Conservation (phyloP, 108 stramenopile species). For the Cafeteria roenbergensis region DNA sequence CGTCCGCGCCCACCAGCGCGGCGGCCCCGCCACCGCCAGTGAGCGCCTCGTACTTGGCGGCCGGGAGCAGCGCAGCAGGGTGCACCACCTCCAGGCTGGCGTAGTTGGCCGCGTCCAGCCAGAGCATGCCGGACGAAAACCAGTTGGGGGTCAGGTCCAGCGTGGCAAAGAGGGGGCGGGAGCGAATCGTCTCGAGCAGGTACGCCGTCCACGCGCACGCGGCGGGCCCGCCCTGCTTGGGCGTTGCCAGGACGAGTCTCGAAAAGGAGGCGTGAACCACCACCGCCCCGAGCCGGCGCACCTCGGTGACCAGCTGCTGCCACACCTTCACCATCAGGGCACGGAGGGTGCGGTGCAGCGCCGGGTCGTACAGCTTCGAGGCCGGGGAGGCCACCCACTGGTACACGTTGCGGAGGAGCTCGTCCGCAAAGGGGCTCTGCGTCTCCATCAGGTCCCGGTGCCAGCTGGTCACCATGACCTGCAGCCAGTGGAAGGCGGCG, state of each 20-base stretch:
- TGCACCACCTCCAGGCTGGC: conserved; percentile 65
- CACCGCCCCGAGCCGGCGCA: conserved; percentile 80
- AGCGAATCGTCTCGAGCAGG: conserved; percentile 61
- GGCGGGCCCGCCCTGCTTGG: conserved; percentile 59
- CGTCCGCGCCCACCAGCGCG: no score
- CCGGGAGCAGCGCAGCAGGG: no score
- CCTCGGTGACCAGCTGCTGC: conserved; percentile 64
- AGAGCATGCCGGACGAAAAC: conserved; percentile 65
- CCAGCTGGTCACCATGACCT: conserved; percentile 65
- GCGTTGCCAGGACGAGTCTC: conserved; percentile 75
- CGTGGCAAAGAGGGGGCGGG: conserved; percentile 26
- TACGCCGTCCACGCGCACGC: conserved; percentile 80
- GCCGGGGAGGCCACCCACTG: conserved; percentile 71
- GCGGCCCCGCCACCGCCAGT: no score
- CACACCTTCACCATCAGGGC: conserved; percentile 74
- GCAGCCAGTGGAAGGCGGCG: conserved; percentile 55
- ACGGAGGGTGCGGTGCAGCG: conserved; percentile 72
- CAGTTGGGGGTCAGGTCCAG: conserved; percentile 32
- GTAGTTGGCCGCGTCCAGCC: conserved; percentile 82
- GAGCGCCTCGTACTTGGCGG: no score
- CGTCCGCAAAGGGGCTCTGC: conserved; percentile 57
- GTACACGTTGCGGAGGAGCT: conserved; percentile 69
- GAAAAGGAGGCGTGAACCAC: conserved; percentile 77
- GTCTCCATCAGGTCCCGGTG: conserved; percentile 62
- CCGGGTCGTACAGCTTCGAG: conserved; percentile 73